Base-by-base conservation (phyloP, 164 flowering plant species). In the Nymphaea colorata region DNA sequence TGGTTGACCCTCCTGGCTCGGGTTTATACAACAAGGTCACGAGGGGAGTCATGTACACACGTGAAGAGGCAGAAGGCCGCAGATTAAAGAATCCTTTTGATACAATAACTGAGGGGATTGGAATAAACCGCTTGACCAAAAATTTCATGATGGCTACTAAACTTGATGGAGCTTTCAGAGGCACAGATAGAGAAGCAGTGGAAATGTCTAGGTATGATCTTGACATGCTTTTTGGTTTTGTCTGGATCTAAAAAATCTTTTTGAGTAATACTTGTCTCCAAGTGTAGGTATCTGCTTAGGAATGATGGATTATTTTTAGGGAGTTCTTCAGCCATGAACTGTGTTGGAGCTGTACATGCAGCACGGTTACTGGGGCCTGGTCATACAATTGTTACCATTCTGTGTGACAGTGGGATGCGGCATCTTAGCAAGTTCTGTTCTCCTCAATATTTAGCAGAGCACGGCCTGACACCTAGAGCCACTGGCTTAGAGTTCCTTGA, bases 291-390 rank as follows among this genome's bases (percentile, higher is more conserved):
- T 76, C 91, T 95, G 62, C 42, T 95, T 79, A 87, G 77, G 84
- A 86, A 92, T 57, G 99, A 92, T 66, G 99, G 99, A 18, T 89
- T 95, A 17, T 95, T 95, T 75, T 72, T 95, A 61, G 99, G 99
- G 67, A 95, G 99, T 76, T 92, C 98, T 53, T 95, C 99, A 25
- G 99, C 99, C 41, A 92, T 95, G 98, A 95, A 95, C 72, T 95
- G 98, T 75, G 94, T 95, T 67, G 99, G 98, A 80, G 99, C 99
- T 44, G 88, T 90, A 4, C 77, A 84, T 72, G 87, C 82, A 43
- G 99, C 99, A 67, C 81, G 87, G 69, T 68, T 75, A 42, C 12
- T 94, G 45, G 99, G 99, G 64, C 93, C 96, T 61, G 96, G 98
- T 44, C 96, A 91, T 73, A 87, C 90, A 43, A 91, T 94, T 59